These are phyloP conservation scores for Astrothelium macrocarpum DNA, from an alignment of 495 filamentous ascomycete genomes.

Conservation along the genomic window DNA sequence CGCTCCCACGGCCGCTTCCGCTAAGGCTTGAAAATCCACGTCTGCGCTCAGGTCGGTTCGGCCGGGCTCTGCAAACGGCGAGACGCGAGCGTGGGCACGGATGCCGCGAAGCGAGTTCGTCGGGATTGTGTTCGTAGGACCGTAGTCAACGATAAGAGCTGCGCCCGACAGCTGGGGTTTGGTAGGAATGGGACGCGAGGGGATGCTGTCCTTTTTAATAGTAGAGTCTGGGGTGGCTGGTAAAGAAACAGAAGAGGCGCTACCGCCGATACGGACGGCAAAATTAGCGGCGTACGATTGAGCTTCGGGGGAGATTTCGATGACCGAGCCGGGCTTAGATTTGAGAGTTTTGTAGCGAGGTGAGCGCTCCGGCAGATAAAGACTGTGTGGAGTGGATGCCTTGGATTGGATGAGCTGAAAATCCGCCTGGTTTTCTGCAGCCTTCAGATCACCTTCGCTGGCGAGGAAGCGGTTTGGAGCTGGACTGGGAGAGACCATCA, in stretches of 20 bases:
- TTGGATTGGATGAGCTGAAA: constrained; percentile 75
- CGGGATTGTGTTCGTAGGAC: constrained; percentile 66
- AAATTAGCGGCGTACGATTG: constrained; percentile 70
- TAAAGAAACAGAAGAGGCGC: constrained; percentile 34
- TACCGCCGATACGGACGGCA: constrained; percentile 69
- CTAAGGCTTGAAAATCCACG: constrained; percentile 80
- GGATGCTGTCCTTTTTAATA: too few species aligned
- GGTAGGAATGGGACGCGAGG: too few species aligned
- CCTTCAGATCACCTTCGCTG: constrained; percentile 10
- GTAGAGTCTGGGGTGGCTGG: constrained; percentile 30
- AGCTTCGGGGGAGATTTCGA: constrained; percentile 84
- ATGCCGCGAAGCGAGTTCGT: constrained; percentile 85
- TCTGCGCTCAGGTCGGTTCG: constrained; percentile 80
- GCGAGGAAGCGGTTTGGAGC: constrained; percentile 41
- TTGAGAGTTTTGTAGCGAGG: constrained; percentile 69
- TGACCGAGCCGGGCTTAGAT: constrained; percentile 49
- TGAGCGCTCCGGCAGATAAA: constrained; percentile 77
- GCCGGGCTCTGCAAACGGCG: constrained; percentile 67
- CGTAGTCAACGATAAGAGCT: constrained; percentile 90
- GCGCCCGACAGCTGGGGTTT: constrained; percentile 65
- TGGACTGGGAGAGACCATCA: constrained; percentile 63
- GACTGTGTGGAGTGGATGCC: constrained; percentile 64
- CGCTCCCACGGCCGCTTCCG: constrained; percentile 65
- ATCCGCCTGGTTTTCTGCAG: constrained; percentile 40
- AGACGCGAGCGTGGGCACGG: constrained; percentile 57